These are phyloP conservation scores for Populus hybrid DNA, from an alignment of 441 rosid genomes.

Conservation along the genomic window DNA sequence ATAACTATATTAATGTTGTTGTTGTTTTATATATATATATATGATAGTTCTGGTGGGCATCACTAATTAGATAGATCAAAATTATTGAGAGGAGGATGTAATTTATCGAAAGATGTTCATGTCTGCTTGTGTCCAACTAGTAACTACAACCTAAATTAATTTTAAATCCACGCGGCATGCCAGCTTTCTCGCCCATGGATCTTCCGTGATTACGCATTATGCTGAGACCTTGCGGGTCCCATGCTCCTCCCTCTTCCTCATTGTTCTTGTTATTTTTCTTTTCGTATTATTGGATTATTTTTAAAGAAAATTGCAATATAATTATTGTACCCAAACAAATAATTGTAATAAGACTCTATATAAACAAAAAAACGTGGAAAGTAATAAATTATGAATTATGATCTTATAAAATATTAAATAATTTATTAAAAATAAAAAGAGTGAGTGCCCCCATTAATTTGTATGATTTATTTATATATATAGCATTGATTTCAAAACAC, in stretches of 20 bases:
- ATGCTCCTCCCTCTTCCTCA: not conserved
- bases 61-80: not conserved
- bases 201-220: conserved; percentile 16
- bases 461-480: too few relatives aligned
- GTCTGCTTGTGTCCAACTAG: not conserved
- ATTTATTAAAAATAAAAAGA: too few relatives aligned
- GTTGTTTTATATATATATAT: too few relatives aligned
- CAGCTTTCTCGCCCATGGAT: conserved; percentile 24
- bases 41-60: not conserved
- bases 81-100: not conserved
- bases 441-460: too few relatives aligned
- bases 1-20: too few relatives aligned
- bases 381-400: too few relatives aligned
- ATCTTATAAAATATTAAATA: too few relatives aligned
- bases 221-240: conserved; percentile 2
- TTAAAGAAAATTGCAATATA: not conserved
- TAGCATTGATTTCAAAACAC: too few relatives aligned
- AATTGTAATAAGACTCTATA: too few relatives aligned
- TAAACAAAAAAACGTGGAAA: too few relatives aligned
- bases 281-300: not conserved
- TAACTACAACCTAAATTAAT: not conserved
- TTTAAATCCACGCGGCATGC: conserved; percentile 31
- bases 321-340: not conserved
- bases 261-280: not conserved
- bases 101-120: not conserved